A percentile compares a stretch with the other conserved stretches of the same genome.
Evolutionary conservation across 2,329 filamentous ascomycete genomes (phyloP).

Genomic region (Verruconis gallopava): DNA sequence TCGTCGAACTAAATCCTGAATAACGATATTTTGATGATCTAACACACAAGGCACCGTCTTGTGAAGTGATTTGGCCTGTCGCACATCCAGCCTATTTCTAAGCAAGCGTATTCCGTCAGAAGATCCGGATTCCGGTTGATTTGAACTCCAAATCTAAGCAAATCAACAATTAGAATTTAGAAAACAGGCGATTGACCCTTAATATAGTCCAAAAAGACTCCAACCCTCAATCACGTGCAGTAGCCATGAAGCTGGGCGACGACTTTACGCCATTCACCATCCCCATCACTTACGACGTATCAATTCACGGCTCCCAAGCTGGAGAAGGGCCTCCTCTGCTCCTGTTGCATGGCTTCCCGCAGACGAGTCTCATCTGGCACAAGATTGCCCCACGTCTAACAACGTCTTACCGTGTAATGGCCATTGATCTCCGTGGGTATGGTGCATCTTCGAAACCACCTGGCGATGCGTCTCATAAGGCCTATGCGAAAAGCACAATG

Average conservation of each 20-base stretch:
- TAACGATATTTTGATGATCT: too few relatives aligned
- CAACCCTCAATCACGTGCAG: too few relatives aligned
- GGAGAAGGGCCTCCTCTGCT: constrained; percentile 29
- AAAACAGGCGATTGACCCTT: too few relatives aligned
- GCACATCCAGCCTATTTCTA: too few relatives aligned
- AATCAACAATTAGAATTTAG: too few relatives aligned
- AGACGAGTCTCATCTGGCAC: constrained; percentile 42
- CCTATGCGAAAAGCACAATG: constrained; percentile 38
- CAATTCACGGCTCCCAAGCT: constrained; percentile 33
- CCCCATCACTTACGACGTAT: constrained; percentile 25
- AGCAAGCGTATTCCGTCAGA: too few relatives aligned
- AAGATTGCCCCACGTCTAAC: constrained; percentile 28
- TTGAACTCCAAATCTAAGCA: too few relatives aligned
- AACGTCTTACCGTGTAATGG: constrained; percentile 29
- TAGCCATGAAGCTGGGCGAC: constrained; percentile 9
- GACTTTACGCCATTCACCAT: constrained; percentile 21
- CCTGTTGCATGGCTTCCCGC: constrained; percentile 41
- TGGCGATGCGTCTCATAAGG: constrained; percentile 12
- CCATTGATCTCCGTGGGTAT: constrained; percentile 40
- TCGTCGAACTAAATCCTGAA: too few relatives aligned
- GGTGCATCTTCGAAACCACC: constrained; percentile 37
- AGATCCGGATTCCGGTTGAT: too few relatives aligned
- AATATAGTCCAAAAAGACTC: too few relatives aligned
- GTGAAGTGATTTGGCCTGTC: too few relatives aligned
- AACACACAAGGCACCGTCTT: too few relatives aligned